Evolutionary conservation across 345 rosid genomes (phyloP).

Genomic region (sweet orange (Citrus sinensis)): DNA sequence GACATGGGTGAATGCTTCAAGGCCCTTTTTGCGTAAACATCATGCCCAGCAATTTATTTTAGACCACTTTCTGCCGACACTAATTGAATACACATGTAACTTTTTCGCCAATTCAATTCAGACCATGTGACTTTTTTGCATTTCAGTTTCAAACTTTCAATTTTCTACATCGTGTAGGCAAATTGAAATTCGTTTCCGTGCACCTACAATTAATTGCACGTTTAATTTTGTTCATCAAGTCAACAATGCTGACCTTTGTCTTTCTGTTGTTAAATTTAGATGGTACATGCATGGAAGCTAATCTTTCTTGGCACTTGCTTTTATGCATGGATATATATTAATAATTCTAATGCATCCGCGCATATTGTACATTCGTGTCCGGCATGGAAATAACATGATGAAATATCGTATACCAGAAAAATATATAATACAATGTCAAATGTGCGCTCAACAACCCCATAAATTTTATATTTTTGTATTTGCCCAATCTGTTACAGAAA

Average conservation of each 20-base stretch:
- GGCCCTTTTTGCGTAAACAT: constrained; percentile 4
- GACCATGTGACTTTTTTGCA: neutral
- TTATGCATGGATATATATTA: neutral
- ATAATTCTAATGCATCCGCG: neutral
- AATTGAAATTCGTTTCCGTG: neutral
- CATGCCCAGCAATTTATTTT: neutral
- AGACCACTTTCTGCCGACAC: constrained; percentile 18
- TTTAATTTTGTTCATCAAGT: neutral
- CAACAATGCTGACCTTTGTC: constrained; percentile 13
- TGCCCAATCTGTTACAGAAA: neutral
- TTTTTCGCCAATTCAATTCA: neutral
- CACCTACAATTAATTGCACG: too few relatives aligned
- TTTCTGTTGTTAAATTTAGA: neutral
- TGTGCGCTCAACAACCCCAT: too few relatives aligned
- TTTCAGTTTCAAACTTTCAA: neutral
- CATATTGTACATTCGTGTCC: neutral
- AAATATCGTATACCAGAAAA: neutral
- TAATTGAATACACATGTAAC: neutral
- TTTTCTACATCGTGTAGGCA: neutral
- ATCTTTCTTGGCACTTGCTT: neutral
- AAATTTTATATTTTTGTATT: neutral
- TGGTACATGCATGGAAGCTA: too few relatives aligned
- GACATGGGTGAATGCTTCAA: constrained; percentile 14
- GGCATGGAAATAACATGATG: neutral
- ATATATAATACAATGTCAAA: neutral